Evolutionary conservation across 2,329 filamentous ascomycete genomes (phyloP).

Genomic region (Ophioceras dolichostomum): DNA sequence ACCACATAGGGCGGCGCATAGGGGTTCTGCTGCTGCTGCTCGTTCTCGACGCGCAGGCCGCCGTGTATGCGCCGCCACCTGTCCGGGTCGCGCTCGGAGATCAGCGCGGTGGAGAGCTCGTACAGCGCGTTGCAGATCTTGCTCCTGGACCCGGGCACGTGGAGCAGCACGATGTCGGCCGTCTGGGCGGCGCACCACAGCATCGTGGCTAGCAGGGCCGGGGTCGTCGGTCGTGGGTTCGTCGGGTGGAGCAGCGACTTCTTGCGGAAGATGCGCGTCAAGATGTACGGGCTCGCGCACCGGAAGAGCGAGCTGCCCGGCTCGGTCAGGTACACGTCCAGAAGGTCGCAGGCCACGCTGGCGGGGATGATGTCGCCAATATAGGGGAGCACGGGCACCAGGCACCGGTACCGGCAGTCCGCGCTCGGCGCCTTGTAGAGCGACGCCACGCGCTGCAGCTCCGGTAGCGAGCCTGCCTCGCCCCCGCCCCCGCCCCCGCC

Average conservation of each 20-base stretch:
- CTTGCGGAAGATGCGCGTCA: constrained; percentile 31
- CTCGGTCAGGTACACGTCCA: constrained; percentile 34
- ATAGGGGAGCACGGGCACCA: constrained; percentile 25
- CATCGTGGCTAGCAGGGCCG: constrained; percentile 32
- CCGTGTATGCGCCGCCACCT: constrained; percentile 22
- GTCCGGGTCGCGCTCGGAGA: constrained; percentile 22
- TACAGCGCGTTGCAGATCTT: constrained; percentile 25
- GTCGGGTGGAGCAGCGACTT: constrained; percentile 26
- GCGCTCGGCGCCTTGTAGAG: constrained; percentile 13
- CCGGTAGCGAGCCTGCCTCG: constrained; percentile 6
- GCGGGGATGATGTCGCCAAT: constrained; percentile 24
- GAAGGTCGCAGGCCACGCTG: constrained; percentile 29
- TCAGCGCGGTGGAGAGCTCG: constrained; percentile 19
- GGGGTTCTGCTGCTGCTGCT: constrained; percentile 15
- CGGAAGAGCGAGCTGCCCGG: constrained; percentile 28
- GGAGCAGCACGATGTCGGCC: constrained; percentile 28
- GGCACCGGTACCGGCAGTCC: constrained; percentile 25
- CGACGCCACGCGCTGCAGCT: constrained; percentile 8
- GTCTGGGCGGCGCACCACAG: constrained; percentile 35
- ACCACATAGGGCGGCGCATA: constrained; percentile 6
- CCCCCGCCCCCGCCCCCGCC: no score
- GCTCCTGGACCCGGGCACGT: constrained; percentile 25
- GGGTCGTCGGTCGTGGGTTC: constrained; percentile 25
- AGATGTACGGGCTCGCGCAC: constrained; percentile 32
- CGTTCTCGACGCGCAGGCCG: constrained; percentile 19